phyloP scores from a whole-genome alignment of 192 early-diverging fungal species.

The Haplosporangium gracile region DNA sequence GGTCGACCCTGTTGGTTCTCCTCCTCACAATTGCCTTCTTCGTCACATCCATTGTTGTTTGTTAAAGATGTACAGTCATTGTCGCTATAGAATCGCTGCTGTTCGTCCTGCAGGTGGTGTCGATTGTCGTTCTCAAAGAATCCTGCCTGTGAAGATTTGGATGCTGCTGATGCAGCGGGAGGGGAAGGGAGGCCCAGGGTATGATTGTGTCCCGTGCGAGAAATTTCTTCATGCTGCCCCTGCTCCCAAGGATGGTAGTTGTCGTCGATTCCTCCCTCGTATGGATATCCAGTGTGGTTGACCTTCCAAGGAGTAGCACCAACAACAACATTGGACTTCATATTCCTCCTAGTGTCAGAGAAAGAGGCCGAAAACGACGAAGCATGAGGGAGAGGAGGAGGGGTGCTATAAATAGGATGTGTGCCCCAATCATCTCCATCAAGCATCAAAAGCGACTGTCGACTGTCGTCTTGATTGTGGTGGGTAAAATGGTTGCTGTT shows the following conservation, averaged over 20 bases:
- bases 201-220: not conserved
- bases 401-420: constrained; percentile 19
- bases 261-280: not conserved
- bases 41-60: not conserved
- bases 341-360: not conserved
- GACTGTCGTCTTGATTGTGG: not conserved
- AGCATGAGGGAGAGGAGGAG: not conserved
- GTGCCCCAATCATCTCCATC: not conserved
- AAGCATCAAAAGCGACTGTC: not conserved
- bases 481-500: not conserved
- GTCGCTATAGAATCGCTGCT: not conserved
- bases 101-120: not conserved
- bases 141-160: not conserved
- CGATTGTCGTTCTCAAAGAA: not conserved
- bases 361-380: not conserved
- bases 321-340: not conserved
- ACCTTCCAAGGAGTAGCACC: not conserved
- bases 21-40: not conserved
- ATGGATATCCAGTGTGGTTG: not conserved
- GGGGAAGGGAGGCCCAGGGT: constrained; percentile 3
- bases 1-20: constrained; percentile 25
- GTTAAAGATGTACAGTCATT: not conserved
- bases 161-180: not conserved
- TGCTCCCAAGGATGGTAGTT: not conserved
- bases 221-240: not conserved